Conservation (phyloP, 1,139 yeast species). For the Yarrowia galli region DNA sequence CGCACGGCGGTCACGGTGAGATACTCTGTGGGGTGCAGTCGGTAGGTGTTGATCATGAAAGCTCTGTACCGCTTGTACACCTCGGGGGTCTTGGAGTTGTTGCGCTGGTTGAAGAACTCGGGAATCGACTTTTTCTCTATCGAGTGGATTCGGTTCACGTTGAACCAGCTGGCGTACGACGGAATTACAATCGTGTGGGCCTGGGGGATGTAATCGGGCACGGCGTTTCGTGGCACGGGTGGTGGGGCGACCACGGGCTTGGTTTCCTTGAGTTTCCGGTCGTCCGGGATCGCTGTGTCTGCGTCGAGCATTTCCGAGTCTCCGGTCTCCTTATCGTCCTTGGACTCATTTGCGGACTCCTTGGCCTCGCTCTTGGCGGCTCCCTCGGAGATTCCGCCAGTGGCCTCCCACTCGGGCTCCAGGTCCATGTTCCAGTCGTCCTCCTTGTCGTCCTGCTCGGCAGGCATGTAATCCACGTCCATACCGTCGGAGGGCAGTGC, state of each 20-base stretch:
- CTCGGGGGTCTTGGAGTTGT: slow-evolving; percentile 85
- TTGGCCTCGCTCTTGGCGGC: slow-evolving; percentile 1
- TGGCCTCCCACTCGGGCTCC: slow-evolving; percentile 35
- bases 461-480: slow-evolving; percentile 34
- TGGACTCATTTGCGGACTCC: not conserved
- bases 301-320: slow-evolving; percentile 36
- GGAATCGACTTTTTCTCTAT: slow-evolving; percentile 80
- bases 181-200: slow-evolving; percentile 92
- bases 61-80: slow-evolving; percentile 88
- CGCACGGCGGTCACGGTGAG: slow-evolving; percentile 93
- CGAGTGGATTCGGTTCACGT: slow-evolving; percentile 70
- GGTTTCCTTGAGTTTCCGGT: slow-evolving; percentile 34
- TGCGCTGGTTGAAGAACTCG: slow-evolving; percentile 81
- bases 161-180: slow-evolving; percentile 92
- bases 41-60: slow-evolving; percentile 90
- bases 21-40: slow-evolving; percentile 92
- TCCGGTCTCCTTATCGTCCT: slow-evolving; percentile 27
- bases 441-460: slow-evolving; percentile 33
- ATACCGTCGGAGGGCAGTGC: slow-evolving; percentile 3
- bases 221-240: slow-evolving; percentile 25
- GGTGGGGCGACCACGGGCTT: slow-evolving; percentile 45
- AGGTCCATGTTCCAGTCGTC: slow-evolving; percentile 39
- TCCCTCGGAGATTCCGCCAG: slow-evolving; percentile 3
- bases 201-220: slow-evolving; percentile 55
- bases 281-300: slow-evolving; percentile 37